phyloP scores from a whole-genome alignment of 2,329 filamentous ascomycete species.

The Akanthomyces dipterigenus region DNA sequence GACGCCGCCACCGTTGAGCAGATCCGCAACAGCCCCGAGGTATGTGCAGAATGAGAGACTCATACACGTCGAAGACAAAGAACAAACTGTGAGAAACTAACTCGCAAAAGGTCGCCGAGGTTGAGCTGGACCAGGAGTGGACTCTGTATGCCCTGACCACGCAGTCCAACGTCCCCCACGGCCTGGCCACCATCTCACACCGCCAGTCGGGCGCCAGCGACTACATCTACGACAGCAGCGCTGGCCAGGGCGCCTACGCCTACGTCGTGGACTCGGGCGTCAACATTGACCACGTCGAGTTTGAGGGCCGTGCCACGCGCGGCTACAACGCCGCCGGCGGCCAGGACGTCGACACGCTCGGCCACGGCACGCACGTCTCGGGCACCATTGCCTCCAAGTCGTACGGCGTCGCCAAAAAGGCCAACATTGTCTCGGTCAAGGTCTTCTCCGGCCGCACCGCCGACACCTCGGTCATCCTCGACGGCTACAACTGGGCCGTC shows the following conservation, averaged over 20 bases:
- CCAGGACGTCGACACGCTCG: constrained; percentile 45
- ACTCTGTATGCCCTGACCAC: constrained; percentile 22
- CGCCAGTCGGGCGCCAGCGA: constrained; percentile 23
- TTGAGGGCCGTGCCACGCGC: constrained; percentile 44
- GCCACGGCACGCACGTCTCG: constrained; percentile 58
- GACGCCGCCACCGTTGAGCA: constrained; percentile 33
- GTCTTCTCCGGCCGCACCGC: constrained; percentile 46
- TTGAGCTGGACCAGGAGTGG: constrained; percentile 26
- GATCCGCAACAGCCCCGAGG: constrained; percentile 33
- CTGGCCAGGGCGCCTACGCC: constrained; percentile 49
- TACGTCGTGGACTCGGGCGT: constrained; percentile 64
- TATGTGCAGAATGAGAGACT: constrained; percentile 19
- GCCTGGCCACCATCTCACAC: constrained; percentile 39
- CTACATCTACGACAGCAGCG: constrained; percentile 36
- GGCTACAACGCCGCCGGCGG: constrained; percentile 30
- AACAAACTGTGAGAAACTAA: neutral
- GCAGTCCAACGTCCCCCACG: constrained; percentile 35
- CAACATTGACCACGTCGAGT: constrained; percentile 46
- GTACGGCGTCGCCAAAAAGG: constrained; percentile 56
- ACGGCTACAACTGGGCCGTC: constrained; percentile 15
- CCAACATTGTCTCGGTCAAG: constrained; percentile 51
- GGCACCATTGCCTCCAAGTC: constrained; percentile 55
- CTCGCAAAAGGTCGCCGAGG: constrained; percentile 22
- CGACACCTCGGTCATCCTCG: constrained; percentile 42
- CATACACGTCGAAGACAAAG: neutral